Evolutionary conservation across 1,139 yeast genomes (phyloP), one percentile per base, ranked within the genome.

Genomic region (Taiozyma sp.): DNA sequence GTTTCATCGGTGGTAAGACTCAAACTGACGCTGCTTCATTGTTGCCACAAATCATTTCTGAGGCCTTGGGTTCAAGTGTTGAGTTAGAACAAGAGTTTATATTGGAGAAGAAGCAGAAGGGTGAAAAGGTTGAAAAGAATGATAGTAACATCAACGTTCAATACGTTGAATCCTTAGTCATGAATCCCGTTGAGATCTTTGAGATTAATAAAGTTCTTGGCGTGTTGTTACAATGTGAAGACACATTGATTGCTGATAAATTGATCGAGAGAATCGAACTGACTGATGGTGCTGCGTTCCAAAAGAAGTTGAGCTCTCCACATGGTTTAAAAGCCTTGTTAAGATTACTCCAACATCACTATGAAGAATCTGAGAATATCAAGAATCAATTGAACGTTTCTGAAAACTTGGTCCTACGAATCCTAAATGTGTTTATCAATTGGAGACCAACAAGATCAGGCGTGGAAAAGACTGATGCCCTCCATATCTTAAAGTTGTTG

Each of bases 1-100:
- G 97, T 34, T 84, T 87, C 57, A 81, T 93, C 75, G 99, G 99
- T 57, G 98, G 99, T 45, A 92, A 91, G 68, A 91, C 96, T 3
- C 98, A 93, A 71, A 91, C 98, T 2, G 96, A 89, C 61, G 89
- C 93, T 29, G 92, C 93, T 3, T 77, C 88, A 45, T 73, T 89
- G 56, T 74, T 93, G 50, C 97, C 98, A 1, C 95, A 89, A 58
- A 80, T 84, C 38, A 78, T 87, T 41, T 83, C 95, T 12, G 96
- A 88, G 55, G 97, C 97, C 0, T 74, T 93, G 47, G 97, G 96
- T 10, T 85, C 92, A 9, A 79, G 83, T 24, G 71, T 77, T n/a
- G 77, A 81, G 2, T 72, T 71, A 52, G 82, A 86, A 63, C 79
- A 80, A 62, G 80, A 74, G 55, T 86, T 90, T 86, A 71, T 85